phyloP scores from a whole-genome alignment of 768 basidiomycete genomes.

The Tylopilus intermedius region DNA sequence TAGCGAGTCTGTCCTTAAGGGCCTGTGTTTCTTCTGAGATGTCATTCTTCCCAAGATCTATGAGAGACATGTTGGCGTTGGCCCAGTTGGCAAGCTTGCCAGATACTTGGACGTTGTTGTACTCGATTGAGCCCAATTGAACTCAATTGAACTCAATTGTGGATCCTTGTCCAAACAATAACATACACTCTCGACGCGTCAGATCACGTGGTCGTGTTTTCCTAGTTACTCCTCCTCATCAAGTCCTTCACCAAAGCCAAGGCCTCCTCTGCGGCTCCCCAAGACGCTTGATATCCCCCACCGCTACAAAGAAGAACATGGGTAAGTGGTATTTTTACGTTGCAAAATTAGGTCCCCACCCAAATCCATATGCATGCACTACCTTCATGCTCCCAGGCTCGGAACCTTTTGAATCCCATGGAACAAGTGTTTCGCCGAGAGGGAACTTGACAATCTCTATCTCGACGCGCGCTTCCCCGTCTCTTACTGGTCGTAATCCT shows the following conservation, averaged over 20 bases:
- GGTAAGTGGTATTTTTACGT: constrained; percentile 1
- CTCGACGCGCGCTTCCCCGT: constrained; percentile 55
- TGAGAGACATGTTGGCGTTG: constrained; percentile 32
- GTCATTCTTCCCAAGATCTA: constrained; percentile 37
- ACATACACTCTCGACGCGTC: constrained; percentile 27
- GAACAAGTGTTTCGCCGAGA: constrained; percentile 20
- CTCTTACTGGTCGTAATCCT: constrained; percentile 52
- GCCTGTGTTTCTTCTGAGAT: constrained; percentile 35
- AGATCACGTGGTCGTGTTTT: constrained; percentile 30
- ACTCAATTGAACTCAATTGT: constrained; percentile 5
- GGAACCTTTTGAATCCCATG: constrained; percentile 18
- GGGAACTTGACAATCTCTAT: constrained; percentile 38
- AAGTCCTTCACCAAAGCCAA: constrained; percentile 21
- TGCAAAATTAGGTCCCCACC: constrained; percentile 29
- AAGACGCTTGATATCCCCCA: constrained; percentile 38
- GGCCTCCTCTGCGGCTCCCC: constrained; percentile 43
- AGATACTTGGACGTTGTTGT: constrained; percentile 1
- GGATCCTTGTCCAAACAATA: constrained; percentile 20
- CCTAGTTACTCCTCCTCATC: not conserved
- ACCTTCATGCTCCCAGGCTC: constrained; percentile 29
- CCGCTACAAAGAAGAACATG: constrained; percentile 21
- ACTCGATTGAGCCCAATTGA: too few relatives aligned
- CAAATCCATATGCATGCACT: constrained; percentile 60
- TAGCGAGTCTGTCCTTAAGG: constrained; percentile 34
- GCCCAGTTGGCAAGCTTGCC: constrained; percentile 15